A percentile compares a stretch with the other conserved stretches of the same genome.
phyloP scores from a whole-genome alignment of 78 protist species.

The Trichosphaerium sp. region DNA sequence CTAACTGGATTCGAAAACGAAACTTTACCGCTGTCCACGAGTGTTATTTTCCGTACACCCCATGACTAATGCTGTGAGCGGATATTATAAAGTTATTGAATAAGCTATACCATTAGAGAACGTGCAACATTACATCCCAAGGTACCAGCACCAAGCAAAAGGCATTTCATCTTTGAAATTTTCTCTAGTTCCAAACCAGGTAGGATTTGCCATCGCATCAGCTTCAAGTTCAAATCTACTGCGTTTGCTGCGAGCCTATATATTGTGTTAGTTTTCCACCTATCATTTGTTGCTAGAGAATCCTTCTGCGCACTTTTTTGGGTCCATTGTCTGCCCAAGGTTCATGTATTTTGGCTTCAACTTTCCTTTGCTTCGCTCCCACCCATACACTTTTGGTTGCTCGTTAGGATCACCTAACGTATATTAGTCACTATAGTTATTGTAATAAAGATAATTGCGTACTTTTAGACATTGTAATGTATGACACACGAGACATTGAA shows the following conservation, averaged over 20 bases:
- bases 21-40: conserved; percentile 85
- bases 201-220: conserved; percentile 96
- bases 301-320: background rate
- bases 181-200: conserved; percentile 78
- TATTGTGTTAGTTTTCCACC: background rate
- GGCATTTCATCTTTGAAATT: conserved; percentile 51
- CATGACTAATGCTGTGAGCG: conserved; percentile 41
- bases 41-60: conserved; percentile 89
- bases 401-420: conserved; percentile 68
- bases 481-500: background rate
- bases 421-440: conserved; percentile 2
- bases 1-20: conserved; percentile 91
- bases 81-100: background rate
- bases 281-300: background rate
- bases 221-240: conserved; percentile 72
- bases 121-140: conserved; percentile 98
- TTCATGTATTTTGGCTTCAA: conserved; percentile 13
- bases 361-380: conserved; percentile 33
- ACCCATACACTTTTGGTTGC: conserved; percentile 54
- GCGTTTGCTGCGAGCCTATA: conserved; percentile 36
- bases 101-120: conserved; percentile 42
- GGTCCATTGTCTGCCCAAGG: conserved; percentile 42
- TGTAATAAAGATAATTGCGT: background rate
- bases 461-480: background rate
- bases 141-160: conserved; percentile 96